Base-by-base conservation (phyloP, 1,139 yeast genomes). In the Candida gigantensis region DNA sequence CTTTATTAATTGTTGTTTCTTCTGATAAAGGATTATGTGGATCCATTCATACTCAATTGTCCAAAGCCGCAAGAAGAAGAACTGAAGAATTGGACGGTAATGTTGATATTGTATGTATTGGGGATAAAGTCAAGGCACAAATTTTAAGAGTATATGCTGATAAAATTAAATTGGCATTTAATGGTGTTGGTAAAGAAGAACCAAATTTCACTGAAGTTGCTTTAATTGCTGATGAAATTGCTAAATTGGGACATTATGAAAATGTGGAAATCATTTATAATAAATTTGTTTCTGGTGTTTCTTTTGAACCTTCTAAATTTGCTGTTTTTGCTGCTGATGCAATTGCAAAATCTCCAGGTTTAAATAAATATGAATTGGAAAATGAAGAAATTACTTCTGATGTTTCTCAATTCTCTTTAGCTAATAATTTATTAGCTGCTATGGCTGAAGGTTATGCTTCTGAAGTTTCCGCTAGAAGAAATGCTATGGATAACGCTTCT, bases 11-110 rank as follows among this genome's bases (percentile, higher is more conserved):
- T 56, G 96, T 90, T 45, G 81, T 88, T 50, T 85, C 97, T 36
- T 89, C 97, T 41, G 98, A 92, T 74, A 92, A 92, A 76, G 98
- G 98, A 60, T 80, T 92, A 59, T 92, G 98, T 79, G 98, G 98
- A 55, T 90, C 97, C 35, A 88, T 92, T 60, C 98, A 92, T 74
- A 79, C 98, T 36, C 96, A 87, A 71, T 71, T 90, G 53, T 84
- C 97, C 55, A 89, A 92, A 73, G 79, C 85, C 47, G 85, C 96
- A 47, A 87, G 95, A 72, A 64, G 53, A 50, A 79, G 81, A 70
- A 58, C 83, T 45, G 65, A 51, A 13, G 79, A 66, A 51, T 77
- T 80, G 57, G 59, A 69, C 51, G 86, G 89, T 47, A 72, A 74
- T 41, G 86, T 84, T 49, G 97, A 90, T 56, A 62, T 92, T 46